These are phyloP conservation scores for Tritrichomonas musculus DNA, from an alignment of 208 protist species.

Conservation along the genomic window DNA sequence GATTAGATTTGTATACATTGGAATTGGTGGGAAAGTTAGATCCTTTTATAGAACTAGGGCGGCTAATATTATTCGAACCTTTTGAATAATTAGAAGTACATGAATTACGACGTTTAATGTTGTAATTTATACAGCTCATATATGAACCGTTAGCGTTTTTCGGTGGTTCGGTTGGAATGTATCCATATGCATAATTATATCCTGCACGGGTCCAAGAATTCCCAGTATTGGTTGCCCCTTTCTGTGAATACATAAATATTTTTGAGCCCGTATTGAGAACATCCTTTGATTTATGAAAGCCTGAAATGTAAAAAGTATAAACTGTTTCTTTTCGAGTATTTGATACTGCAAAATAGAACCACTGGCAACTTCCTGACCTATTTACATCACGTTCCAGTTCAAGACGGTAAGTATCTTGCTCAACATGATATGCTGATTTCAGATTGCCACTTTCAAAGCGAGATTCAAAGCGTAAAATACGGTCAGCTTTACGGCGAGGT, in stretches of 20 bases:
- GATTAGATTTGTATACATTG: no score
- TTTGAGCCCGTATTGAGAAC: not conserved
- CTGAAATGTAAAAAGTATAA: conserved; percentile 18
- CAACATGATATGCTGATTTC: not conserved
- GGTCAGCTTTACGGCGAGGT: not conserved
- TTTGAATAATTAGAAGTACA: no score
- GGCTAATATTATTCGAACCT: no score
- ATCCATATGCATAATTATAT: not conserved
- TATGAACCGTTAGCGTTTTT: no score
- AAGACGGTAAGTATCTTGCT: not conserved
- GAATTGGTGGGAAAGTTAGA: no score
- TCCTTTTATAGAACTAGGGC: no score
- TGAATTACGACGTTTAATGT: no score
- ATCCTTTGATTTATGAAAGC: not conserved
- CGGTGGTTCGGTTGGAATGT: no score
- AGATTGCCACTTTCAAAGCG: conserved; percentile 27
- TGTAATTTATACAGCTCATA: no score
- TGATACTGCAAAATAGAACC: conserved; percentile 1
- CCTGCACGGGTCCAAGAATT: not conserved
- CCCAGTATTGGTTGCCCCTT: not conserved
- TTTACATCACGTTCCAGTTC: not conserved
- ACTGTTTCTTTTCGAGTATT: not conserved
- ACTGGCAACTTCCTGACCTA: not conserved
- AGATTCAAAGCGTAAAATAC: not conserved
- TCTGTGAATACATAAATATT: not conserved